phyloP scores from a whole-genome alignment of 257 asterid species.

The Nicotiana paniculata region DNA sequence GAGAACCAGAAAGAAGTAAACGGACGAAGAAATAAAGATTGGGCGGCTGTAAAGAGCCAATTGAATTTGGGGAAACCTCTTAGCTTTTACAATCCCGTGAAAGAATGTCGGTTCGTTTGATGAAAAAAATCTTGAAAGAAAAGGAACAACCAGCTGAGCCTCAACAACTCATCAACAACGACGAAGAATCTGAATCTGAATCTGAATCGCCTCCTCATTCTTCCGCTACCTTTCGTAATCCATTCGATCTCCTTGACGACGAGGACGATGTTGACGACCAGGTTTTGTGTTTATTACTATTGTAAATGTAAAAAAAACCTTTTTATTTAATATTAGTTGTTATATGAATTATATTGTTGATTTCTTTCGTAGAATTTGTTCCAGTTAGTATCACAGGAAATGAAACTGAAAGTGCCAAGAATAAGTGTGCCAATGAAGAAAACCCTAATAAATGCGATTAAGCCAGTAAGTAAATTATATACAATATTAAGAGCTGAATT shows the following conservation, averaged over 20 bases:
- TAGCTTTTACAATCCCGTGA: background rate
- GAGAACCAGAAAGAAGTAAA: background rate
- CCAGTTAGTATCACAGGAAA: background rate
- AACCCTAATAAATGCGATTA: background rate
- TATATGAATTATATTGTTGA: background rate
- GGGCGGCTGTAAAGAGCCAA: background rate
- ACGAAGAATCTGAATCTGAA: background rate
- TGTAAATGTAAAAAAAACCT: background rate
- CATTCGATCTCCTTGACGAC: slow-evolving; percentile 18
- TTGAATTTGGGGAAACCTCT: background rate
- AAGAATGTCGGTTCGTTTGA: slow-evolving; percentile 13
- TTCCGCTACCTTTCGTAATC: slow-evolving; percentile 1
- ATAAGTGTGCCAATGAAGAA: background rate
- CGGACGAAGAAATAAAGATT: background rate
- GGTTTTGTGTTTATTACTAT: background rate
- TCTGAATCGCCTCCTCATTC: slow-evolving; percentile 1
- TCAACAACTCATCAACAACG: background rate
- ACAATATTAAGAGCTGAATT: background rate
- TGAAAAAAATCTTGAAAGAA: slow-evolving; percentile 15
- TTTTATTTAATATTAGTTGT: background rate
- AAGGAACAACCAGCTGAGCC: slow-evolving; percentile 4
- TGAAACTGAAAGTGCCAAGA: background rate
- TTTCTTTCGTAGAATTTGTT: background rate
- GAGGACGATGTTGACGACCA: slow-evolving; percentile 14
- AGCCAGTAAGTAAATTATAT: background rate